These are phyloP conservation scores for Stephania yunnanensis DNA, from an alignment of 164 flowering plant genomes.

Conservation along the genomic window DNA sequence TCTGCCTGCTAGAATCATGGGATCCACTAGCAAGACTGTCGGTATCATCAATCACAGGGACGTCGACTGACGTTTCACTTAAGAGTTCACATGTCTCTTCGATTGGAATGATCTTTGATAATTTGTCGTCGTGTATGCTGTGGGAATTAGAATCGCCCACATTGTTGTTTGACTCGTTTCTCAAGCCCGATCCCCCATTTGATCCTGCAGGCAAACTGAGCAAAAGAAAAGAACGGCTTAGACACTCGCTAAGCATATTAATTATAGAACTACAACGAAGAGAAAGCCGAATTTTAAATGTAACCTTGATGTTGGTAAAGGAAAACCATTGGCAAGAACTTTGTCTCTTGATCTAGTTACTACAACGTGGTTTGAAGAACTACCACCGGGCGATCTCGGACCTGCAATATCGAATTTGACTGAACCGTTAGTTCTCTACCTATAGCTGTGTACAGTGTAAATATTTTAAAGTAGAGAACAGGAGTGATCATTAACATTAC, in stretches of 20 bases:
- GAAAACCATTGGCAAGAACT: constrained; percentile 25
- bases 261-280: neutral
- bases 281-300: neutral
- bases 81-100: constrained; percentile 31
- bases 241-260: neutral
- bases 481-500: neutral
- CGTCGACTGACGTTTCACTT: constrained; percentile 36
- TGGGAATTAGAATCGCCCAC: constrained; percentile 13
- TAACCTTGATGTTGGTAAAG: constrained; percentile 31
- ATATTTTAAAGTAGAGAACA: neutral
- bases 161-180: constrained; percentile 5
- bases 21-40: constrained; percentile 24
- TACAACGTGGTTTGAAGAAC: constrained; percentile 15
- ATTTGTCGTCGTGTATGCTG: constrained; percentile 8
- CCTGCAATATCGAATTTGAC: constrained; percentile 12
- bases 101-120: neutral
- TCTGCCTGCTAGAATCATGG: constrained; percentile 23
- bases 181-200: constrained; percentile 16
- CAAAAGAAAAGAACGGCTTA: neutral
- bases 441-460: neutral
- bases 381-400: constrained; percentile 16
- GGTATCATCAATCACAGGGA: constrained; percentile 27
- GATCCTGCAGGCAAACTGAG: constrained; percentile 24
- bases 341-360: constrained; percentile 11
- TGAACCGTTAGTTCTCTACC: neutral